Evolutionary conservation across 306 rosid species (phyloP).

Genomic region (Malus sieversii): DNA sequence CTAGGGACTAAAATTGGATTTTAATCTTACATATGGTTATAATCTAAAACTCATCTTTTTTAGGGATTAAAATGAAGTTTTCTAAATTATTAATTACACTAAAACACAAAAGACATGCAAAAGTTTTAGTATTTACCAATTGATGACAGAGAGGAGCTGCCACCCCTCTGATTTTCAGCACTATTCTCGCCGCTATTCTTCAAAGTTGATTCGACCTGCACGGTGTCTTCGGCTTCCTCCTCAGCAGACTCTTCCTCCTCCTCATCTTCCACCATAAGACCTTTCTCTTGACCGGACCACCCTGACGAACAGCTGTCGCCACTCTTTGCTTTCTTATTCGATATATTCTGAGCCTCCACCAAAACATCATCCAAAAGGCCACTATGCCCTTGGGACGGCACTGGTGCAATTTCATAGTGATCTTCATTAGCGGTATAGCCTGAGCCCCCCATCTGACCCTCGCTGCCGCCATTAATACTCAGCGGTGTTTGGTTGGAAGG

Average conservation of each 20-base stretch:
- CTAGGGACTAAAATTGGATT: too few species aligned
- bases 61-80: too few species aligned
- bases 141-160: slow-evolving; percentile 34
- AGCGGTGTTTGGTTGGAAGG: slow-evolving; percentile 52
- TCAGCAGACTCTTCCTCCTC: slow-evolving; percentile 10
- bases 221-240: slow-evolving; percentile 18
- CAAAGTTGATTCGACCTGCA: slow-evolving; percentile 18
- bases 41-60: too few species aligned
- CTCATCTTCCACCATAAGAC: slow-evolving; percentile 5
- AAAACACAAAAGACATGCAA: background rate
- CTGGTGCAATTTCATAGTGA: slow-evolving; percentile 12
- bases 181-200: slow-evolving; percentile 15
- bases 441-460: slow-evolving; percentile 27
- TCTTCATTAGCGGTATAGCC: slow-evolving; percentile 13
- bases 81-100: background rate
- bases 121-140: slow-evolving; percentile 26
- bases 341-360: slow-evolving; percentile 31
- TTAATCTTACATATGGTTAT: too few species aligned
- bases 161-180: slow-evolving; percentile 33
- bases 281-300: slow-evolving; percentile 30
- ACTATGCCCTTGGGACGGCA: slow-evolving; percentile 24
- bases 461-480: slow-evolving; percentile 30
- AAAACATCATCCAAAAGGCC: slow-evolving; percentile 59
- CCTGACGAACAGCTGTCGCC: slow-evolving; percentile 4
- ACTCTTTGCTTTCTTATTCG: slow-evolving; percentile 23